Percentiles rank a stretch among this genome's conserved stretches.
phyloP scores from a whole-genome alignment of 2,329 filamentous ascomycete genomes.

The Colletotrichum scovillei region DNA sequence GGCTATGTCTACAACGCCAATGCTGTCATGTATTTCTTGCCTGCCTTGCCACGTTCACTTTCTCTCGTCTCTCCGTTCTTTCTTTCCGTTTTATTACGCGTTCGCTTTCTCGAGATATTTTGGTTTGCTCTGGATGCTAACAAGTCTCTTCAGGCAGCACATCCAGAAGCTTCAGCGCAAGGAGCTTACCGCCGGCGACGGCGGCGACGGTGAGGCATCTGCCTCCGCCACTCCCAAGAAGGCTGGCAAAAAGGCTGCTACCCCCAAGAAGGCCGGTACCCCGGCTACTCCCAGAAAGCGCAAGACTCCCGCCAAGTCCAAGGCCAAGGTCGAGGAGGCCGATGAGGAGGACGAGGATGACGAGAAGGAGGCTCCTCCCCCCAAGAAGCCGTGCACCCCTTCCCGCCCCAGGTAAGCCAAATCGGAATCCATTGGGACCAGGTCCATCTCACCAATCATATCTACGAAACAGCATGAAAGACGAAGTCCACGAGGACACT shows the following conservation, averaged over 20 bases:
- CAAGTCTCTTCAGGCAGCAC: slow-evolving; percentile 51
- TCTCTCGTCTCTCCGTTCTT: background rate
- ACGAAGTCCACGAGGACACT: background rate
- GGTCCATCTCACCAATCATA: background rate
- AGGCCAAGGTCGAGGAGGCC: slow-evolving; percentile 38
- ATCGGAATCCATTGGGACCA: too few relatives aligned
- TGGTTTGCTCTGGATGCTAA: slow-evolving; percentile 19
- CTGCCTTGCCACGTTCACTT: too few relatives aligned
- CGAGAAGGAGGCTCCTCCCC: slow-evolving; percentile 35
- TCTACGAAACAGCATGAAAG: background rate
- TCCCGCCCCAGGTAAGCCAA: slow-evolving; percentile 10
- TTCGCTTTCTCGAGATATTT: background rate
- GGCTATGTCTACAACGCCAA: slow-evolving; percentile 53
- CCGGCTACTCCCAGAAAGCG: slow-evolving; percentile 45
- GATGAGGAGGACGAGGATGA: slow-evolving; percentile 43
- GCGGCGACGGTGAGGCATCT: slow-evolving; percentile 23
- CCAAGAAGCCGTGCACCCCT: slow-evolving; percentile 36
- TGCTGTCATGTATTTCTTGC: slow-evolving; percentile 52
- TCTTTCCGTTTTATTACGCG: background rate
- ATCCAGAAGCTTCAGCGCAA: slow-evolving; percentile 56
- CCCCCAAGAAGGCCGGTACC: slow-evolving; percentile 33
- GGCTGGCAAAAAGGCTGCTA: slow-evolving; percentile 28
- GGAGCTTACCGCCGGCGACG: slow-evolving; percentile 41
- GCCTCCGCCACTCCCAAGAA: too few relatives aligned
- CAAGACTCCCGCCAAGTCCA: slow-evolving; percentile 39